These are phyloP conservation scores for Carpinus viminea DNA, from an alignment of 306 rosid genomes.

Conservation along the genomic window DNA sequence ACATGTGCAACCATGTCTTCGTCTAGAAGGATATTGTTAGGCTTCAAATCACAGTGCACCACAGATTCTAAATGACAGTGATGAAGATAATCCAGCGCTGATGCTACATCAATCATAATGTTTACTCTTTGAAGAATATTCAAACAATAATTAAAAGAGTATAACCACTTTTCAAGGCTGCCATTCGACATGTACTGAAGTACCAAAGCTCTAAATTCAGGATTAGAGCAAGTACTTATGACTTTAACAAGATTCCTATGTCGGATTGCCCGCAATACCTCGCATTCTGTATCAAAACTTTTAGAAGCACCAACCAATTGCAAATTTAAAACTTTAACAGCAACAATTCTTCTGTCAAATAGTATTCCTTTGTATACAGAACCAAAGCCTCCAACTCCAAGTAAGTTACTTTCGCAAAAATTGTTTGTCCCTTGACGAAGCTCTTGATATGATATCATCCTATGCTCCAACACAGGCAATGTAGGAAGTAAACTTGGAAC, in stretches of 20 bases:
- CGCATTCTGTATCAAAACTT: background rate
- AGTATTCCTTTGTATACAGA: background rate
- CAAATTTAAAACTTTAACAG: background rate
- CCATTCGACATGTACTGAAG: background rate
- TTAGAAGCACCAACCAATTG: background rate
- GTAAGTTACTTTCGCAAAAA: background rate
- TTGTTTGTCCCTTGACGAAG: background rate
- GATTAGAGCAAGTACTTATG: background rate
- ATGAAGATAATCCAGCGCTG: background rate
- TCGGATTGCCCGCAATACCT: background rate
- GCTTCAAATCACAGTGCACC: background rate
- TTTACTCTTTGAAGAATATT: background rate
- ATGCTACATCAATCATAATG: background rate
- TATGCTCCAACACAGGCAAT: background rate
- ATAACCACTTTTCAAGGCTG: background rate
- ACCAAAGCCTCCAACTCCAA: background rate
- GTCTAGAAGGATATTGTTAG: background rate
- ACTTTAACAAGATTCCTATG: background rate
- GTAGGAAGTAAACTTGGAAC: background rate
- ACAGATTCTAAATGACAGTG: background rate
- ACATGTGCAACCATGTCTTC: constrained; percentile 1
- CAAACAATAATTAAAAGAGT: background rate
- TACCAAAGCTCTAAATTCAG: background rate
- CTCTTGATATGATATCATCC: background rate
- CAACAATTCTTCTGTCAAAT: background rate